Base-by-base conservation (phyloP, 1,139 yeast genomes). In the Meyerozyma guilliermondii region DNA sequence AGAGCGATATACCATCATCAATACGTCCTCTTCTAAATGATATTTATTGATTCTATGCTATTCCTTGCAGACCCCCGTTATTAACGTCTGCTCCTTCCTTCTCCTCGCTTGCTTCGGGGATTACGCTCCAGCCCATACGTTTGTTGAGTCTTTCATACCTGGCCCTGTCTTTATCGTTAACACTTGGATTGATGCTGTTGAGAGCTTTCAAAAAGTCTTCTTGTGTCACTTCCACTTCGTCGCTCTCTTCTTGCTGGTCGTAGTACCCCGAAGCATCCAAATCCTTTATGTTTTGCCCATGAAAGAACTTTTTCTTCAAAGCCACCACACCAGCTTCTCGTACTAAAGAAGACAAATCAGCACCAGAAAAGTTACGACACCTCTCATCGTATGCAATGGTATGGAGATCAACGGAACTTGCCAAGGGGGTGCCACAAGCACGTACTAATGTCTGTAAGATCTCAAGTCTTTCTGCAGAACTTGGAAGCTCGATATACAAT, bases 261-360 rank as follows among this genome's bases (percentile, higher is more conserved):
- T 66, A 65, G 47, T 59, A 71, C 3, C 75, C 77, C 9, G 75
- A 68, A 22, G 58, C 65, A 49, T 73, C 78, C 52, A 78, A 63
- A 44, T 78, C 78, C 47, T 69, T 72, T 30, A 78, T 71, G 35
- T 73, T 67, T 42, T 71, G 76, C 35, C 65, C 66, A 18, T 62
- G 65, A 63, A 83, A 81, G 50, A 87, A 82, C 44, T 78, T 78
- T 62, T 65, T 80, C 60, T 88, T 87, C 61, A 92, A 76, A 1
- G 98, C 95, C 41, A 79, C 65, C 3, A 91, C 95, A 49, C 96
- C 92, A 7, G 98, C 95, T 59, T 92, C 98, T 55, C 96, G 75
- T 0, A 87, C 92, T 45, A 92, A 67, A 1, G 97, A 88, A 1
- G 96, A 89, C 46, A 92, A 71, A 71, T 92, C 98, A 0, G 98